A percentile compares a stretch with the other conserved stretches of the same genome.
These are phyloP conservation scores for sweet orange (Citrus sinensis) DNA, from an alignment of 345 rosid species.

Conservation along the genomic window DVS_A1.0 CM039169.1:6332501-6333000, in stretches of 20 bases:
- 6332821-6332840: conserved; percentile 27
- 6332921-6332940: conserved; percentile 20
- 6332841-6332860: conserved; percentile 27
- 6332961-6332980: conserved; percentile 9
- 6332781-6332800: conserved; percentile 27
- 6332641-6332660: conserved; percentile 33
- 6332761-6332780: conserved; percentile 26
- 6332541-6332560: conserved; percentile 24
- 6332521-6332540: conserved; percentile 29
- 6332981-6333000: conserved; percentile 21
- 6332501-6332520: conserved; percentile 29
- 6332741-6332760: conserved; percentile 18
- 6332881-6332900: conserved; percentile 24
- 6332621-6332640: conserved; percentile 32
- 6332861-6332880: conserved; percentile 17
- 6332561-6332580: conserved; percentile 24
- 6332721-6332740: conserved; percentile 29
- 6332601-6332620: conserved; percentile 31
- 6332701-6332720: conserved; percentile 39
- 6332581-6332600: conserved; percentile 21
- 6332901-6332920: conserved; percentile 20
- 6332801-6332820: conserved; percentile 26
- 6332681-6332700: conserved; percentile 18
- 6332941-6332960: conserved; percentile 31
- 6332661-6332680: conserved; percentile 16